Conservation (phyloP, 2,329 filamentous ascomycete genomes). For the Seiridium cupressi region DNA sequence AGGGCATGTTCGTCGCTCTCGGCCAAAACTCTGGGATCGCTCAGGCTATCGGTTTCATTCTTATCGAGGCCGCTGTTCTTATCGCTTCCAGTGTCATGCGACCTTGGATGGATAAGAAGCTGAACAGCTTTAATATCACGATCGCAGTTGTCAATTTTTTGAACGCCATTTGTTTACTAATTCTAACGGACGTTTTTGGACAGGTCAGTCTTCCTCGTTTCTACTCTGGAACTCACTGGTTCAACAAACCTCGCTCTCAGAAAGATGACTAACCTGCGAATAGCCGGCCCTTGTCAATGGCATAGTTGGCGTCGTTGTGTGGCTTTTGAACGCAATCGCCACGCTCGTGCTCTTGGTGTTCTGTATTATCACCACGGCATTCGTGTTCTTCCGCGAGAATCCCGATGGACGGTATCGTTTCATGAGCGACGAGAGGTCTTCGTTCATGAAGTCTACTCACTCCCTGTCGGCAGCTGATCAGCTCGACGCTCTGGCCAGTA, state of each 20-base stretch:
- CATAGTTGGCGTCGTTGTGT: conserved; percentile 86
- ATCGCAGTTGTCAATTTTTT: conserved; percentile 89
- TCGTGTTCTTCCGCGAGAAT: conserved; percentile 87
- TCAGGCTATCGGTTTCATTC: conserved; percentile 78
- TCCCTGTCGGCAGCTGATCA: conserved; percentile 77
- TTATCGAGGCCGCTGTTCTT: conserved; percentile 78
- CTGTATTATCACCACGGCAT: conserved; percentile 68
- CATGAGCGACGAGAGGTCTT: conserved; percentile 93
- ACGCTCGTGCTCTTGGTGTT: conserved; percentile 79
- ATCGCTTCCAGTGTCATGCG: conserved; percentile 77
- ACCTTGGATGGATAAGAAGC: conserved; percentile 99
- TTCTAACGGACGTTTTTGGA: conserved; percentile 80
- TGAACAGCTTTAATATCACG: conserved; percentile 92
- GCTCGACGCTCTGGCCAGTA: conserved; percentile 84
- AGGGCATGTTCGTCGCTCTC: conserved; percentile 85
- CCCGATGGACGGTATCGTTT: conserved; percentile 93
- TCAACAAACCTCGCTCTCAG: no score
- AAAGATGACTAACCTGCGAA: conserved; percentile 31
- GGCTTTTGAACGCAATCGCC: conserved; percentile 82
- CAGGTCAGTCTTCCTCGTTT: neutral
- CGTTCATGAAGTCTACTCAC: conserved; percentile 95
- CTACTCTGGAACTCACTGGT: no score
- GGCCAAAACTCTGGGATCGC: conserved; percentile 68
- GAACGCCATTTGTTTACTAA: conserved; percentile 82
- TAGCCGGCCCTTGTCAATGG: conserved; percentile 81